Conservation (phyloP, 345 rosid species). For the Eucalyptus decipiens region DNA sequence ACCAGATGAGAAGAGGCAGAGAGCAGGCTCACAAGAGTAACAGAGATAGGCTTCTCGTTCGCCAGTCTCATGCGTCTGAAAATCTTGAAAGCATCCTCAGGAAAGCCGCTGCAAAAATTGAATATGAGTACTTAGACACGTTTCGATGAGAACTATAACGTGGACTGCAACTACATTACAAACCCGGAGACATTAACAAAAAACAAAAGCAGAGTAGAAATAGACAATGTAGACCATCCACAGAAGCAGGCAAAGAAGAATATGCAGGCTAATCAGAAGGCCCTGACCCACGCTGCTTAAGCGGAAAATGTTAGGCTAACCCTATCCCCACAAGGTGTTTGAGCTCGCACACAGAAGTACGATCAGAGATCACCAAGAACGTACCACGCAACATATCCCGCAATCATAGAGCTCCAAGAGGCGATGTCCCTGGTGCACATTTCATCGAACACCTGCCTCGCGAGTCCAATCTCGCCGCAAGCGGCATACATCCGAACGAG, state of each 20-base stretch:
- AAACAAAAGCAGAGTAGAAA: neutral
- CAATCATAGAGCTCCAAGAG: conserved; percentile 46
- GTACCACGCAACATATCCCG: conserved; percentile 19
- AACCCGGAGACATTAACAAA: neutral
- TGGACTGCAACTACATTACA: neutral
- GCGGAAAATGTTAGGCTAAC: neutral
- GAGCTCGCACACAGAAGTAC: neutral
- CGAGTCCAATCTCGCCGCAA: conserved; percentile 8
- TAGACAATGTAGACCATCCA: neutral
- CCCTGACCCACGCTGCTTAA: neutral
- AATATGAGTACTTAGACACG: neutral
- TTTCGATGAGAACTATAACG: neutral
- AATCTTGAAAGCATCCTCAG: conserved; percentile 17
- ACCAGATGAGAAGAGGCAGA: conserved; percentile 17
- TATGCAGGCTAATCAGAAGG: neutral
- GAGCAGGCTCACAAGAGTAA: conserved; percentile 14
- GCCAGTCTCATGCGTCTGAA: conserved; percentile 4
- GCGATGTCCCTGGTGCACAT: conserved; percentile 28
- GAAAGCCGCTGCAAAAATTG: conserved; percentile 5
- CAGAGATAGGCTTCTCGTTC: conserved; percentile 2
- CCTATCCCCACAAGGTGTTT: neutral
- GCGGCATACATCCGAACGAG: conserved; percentile 17
- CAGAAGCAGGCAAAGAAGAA: neutral
- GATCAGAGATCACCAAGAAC: neutral
- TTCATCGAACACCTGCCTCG: conserved; percentile 16